These are phyloP conservation scores for Cyberlindnera mississippiensis DNA, from an alignment of 805 yeast species.

Conservation along the genomic window DNA sequence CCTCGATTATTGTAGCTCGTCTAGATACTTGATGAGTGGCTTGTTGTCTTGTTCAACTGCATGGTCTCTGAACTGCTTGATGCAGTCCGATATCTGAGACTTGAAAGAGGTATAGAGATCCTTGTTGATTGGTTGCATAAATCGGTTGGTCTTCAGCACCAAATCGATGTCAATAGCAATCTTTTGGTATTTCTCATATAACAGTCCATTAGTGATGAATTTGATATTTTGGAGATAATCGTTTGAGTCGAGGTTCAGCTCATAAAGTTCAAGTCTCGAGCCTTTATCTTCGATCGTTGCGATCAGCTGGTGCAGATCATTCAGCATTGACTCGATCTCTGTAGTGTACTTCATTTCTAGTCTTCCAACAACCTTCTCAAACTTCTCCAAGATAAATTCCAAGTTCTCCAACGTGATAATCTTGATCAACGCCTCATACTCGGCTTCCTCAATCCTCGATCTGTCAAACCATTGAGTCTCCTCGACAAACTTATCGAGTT, in stretches of 20 bases:
- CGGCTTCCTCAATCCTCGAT: slow-evolving; percentile 1
- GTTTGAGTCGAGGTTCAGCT: slow-evolving; percentile 9
- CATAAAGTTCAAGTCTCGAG: slow-evolving; percentile 13
- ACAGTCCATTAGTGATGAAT: slow-evolving; percentile 18
- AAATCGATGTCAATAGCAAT: slow-evolving; percentile 3
- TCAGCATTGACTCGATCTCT: slow-evolving; percentile 1
- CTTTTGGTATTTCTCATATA: slow-evolving; percentile 14
- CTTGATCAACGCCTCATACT: slow-evolving; percentile 3
- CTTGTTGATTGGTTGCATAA: slow-evolving; percentile 1
- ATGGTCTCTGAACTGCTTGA: slow-evolving; percentile 10
- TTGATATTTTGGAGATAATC: slow-evolving; percentile 15
- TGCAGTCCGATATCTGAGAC: not conserved
- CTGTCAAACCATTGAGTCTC: slow-evolving; percentile 9
- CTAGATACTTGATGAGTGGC: not conserved
- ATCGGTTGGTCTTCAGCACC: not conserved
- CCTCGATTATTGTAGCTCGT: not conserved
- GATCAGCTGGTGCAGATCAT: slow-evolving; percentile 2
- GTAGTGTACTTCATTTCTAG: slow-evolving; percentile 2
- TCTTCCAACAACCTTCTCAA: slow-evolving; percentile 3
- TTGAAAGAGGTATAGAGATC: not conserved
- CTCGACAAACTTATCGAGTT: slow-evolving; percentile 7
- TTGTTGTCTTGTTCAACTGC: slow-evolving; percentile 7
- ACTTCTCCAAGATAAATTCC: slow-evolving; percentile 2
- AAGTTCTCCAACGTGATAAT: slow-evolving; percentile 14
- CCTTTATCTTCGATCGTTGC: slow-evolving; percentile 6